Base-by-base conservation (phyloP, 2,329 filamentous ascomycete genomes). In the Cylindrodendrum hubeiense region DNA sequence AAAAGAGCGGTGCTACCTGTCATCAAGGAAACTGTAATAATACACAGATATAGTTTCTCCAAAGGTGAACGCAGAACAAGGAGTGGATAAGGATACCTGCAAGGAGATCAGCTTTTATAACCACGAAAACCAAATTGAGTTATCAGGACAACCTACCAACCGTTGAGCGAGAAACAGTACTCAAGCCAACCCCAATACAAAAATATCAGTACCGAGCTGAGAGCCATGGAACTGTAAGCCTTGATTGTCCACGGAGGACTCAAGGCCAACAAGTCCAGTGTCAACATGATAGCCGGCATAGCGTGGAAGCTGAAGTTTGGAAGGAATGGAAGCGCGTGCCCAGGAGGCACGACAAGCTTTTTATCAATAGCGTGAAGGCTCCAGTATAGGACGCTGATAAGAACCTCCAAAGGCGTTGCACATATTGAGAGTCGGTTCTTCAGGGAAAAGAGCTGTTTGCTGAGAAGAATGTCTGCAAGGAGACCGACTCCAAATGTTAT, bases 121-220 rank as follows among this genome's bases (percentile, higher is more conserved):
- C n/a, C n/a, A n/a, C n/a, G n/a, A n/a, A n/a, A n/a, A n/a, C n/a
- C n/a, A n/a, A n/a, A 51, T 51, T 30, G 22, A 15, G 13, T 13
- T 15, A 19, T 17, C 6, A 39, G 15, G 17, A 9, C 22, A 17
- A 30, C 41, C 8, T 17, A 61, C 58, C 58, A 61, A 54, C 41
- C 30, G 21, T 55, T 61, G 4, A 28, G 15, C n/a, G 21, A 28
- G 24, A 30, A 49, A 28, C 58, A 49, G n/a, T 54, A 55, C 41
- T 61, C 58, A 39, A 61, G 17, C 58, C 58, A 61, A 3, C 13
- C 8, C 39, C 30, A 54, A 28, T 61, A 61, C 17, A 54, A 33
- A 10, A 61, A 8, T 15, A 28, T 21, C 5, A 55, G 8, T 2
- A 26, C 33, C 6, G 26, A 33, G 4, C 33, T 33, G n/a, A 54